Conservation (phyloP, 352 stramenopile species). For the Globisporangium polare region DNA sequence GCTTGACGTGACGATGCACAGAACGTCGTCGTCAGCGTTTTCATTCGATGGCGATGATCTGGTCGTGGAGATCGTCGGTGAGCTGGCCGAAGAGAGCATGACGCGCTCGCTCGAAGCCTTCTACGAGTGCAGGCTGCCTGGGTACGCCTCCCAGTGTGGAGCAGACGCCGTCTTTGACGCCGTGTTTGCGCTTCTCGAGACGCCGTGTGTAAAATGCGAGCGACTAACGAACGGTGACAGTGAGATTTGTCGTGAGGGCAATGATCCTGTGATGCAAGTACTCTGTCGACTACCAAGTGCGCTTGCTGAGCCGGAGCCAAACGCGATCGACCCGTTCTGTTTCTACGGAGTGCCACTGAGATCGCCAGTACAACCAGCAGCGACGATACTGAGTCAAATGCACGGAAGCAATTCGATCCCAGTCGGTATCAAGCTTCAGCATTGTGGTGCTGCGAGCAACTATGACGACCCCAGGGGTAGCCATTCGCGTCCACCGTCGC, state of each 20-base stretch:
- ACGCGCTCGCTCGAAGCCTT: slow-evolving; percentile 22
- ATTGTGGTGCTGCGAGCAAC: not conserved
- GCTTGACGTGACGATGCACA: not conserved
- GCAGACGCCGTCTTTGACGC: slow-evolving; percentile 19
- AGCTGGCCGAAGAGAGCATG: slow-evolving; percentile 20
- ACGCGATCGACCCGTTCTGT: slow-evolving; percentile 9
- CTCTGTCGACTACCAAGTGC: not conserved
- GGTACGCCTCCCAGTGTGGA: slow-evolving; percentile 22
- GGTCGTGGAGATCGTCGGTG: slow-evolving; percentile 15
- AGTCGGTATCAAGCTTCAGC: not conserved
- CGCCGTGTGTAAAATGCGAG: not conserved
- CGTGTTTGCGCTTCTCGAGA: slow-evolving; percentile 7
- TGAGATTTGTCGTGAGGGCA: not conserved
- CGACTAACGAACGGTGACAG: not conserved
- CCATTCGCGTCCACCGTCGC: slow-evolving; percentile 8
- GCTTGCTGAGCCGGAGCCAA: not conserved
- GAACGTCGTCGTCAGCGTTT: not conserved
- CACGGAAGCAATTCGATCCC: not conserved
- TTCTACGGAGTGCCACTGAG: slow-evolving; percentile 3
- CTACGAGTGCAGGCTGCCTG: slow-evolving; percentile 22
- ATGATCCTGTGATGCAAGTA: slow-evolving; percentile 6
- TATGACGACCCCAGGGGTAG: not conserved
- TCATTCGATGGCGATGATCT: slow-evolving; percentile 14
- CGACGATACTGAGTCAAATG: not conserved
- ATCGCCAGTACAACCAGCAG: not conserved